phyloP scores from a whole-genome alignment of 2,329 filamentous ascomycete species.

The Paraphoma chrysanthemicola region DNA sequence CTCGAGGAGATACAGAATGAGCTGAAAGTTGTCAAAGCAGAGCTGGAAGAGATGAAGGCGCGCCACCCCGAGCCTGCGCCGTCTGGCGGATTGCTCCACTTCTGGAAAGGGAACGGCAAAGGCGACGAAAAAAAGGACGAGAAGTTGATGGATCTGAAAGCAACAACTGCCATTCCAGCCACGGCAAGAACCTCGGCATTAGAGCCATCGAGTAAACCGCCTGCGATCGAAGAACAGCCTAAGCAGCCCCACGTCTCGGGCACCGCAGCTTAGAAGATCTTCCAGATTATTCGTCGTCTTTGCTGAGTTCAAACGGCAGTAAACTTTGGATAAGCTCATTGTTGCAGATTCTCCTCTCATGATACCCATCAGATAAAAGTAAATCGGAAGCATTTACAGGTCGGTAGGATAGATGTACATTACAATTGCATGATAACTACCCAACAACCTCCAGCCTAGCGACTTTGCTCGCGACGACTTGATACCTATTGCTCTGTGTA shows the following conservation, averaged over 20 bases:
- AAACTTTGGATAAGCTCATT: background rate
- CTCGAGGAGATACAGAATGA: slow-evolving; percentile 64
- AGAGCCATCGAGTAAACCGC: background rate
- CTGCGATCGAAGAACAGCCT: background rate
- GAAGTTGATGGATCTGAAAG: slow-evolving; percentile 9
- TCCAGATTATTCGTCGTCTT: no score
- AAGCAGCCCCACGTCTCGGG: background rate
- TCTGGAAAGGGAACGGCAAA: slow-evolving; percentile 36
- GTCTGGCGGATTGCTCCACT: slow-evolving; percentile 35
- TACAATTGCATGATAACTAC: no score
- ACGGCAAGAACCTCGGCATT: background rate
- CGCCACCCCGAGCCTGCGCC: slow-evolving; percentile 33
- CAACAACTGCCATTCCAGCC: background rate
- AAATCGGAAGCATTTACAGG: background rate
- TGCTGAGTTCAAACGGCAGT: background rate
- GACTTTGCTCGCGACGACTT: no score
- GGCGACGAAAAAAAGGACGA: slow-evolving; percentile 22
- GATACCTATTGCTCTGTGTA: no score
- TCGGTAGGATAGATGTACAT: background rate
- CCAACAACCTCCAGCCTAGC: no score
- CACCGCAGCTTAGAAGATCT: background rate
- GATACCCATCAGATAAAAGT: slow-evolving; percentile 35
- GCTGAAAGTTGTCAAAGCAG: slow-evolving; percentile 44
- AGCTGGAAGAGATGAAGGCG: slow-evolving; percentile 52
- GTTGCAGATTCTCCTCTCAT: slow-evolving; percentile 38